Percentiles rank a stretch among this genome's conserved stretches.
These are phyloP conservation scores for Colletotrichum liriopes DNA, from an alignment of 2,329 filamentous ascomycete genomes.

Conservation along the genomic window DNA sequence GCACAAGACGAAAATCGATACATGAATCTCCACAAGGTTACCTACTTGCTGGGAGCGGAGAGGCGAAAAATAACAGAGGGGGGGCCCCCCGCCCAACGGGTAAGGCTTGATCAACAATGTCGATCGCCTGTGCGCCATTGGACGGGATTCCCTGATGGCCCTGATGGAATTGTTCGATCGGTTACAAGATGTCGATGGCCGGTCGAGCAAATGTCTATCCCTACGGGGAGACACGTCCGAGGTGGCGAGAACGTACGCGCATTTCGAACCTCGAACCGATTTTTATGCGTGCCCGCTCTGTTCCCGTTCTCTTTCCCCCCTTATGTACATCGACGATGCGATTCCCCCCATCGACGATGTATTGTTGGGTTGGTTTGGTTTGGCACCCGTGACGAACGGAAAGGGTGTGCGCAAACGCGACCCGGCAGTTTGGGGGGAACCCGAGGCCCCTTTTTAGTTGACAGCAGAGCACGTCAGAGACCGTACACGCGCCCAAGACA, in stretches of 20 bases:
- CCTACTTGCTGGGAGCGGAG: slow-evolving; percentile 3
- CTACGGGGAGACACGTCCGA: slow-evolving; percentile 1
- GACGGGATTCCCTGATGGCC: background rate
- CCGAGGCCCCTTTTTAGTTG: background rate
- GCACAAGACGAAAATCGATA: background rate
- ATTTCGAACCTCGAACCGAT: background rate
- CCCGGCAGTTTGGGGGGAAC: background rate
- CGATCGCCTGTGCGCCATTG: slow-evolving; percentile 21
- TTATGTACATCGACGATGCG: background rate
- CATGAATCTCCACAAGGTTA: background rate
- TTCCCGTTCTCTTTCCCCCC: background rate
- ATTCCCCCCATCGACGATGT: background rate
- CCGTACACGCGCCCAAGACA: background rate
- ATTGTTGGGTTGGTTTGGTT: background rate
- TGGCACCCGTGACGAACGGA: background rate
- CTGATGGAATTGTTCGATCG: slow-evolving; percentile 25
- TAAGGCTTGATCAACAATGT: slow-evolving; percentile 13
- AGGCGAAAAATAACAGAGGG: background rate
- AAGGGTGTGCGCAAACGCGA: background rate
- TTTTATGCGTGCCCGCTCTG: background rate
- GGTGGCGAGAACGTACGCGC: background rate
- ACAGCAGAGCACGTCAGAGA: background rate
- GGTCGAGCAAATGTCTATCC: background rate
- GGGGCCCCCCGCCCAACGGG: slow-evolving; percentile 1
- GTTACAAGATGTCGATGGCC: slow-evolving; percentile 2